These are phyloP conservation scores for Penicillium silybi DNA, from an alignment of 495 filamentous ascomycete genomes.

Conservation along the genomic window DNA sequence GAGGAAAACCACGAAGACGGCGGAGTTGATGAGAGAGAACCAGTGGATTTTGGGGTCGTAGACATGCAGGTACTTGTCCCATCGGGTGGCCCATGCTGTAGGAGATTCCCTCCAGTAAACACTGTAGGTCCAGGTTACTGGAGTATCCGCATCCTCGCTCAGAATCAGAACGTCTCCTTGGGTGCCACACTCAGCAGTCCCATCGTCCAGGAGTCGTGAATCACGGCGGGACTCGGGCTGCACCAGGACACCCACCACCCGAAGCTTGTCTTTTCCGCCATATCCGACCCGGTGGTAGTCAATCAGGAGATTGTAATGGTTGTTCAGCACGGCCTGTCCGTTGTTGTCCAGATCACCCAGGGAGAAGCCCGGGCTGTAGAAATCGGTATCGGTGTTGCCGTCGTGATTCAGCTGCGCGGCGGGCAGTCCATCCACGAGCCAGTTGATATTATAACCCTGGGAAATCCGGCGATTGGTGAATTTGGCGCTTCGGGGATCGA, in stretches of 20 bases:
- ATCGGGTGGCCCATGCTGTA: conserved; percentile 91
- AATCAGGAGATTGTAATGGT: conserved; percentile 91
- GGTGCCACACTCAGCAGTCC: conserved; percentile 59
- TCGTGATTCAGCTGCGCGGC: conserved; percentile 77
- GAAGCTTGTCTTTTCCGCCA: conserved; percentile 58
- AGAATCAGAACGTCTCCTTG: conserved; percentile 52
- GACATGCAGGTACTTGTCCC: conserved; percentile 97
- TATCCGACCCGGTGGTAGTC: conserved; percentile 76
- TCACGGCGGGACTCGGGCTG: conserved; percentile 69
- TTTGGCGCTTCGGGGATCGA: conserved; percentile 61
- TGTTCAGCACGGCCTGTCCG: conserved; percentile 65
- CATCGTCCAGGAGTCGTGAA: conserved; percentile 48
- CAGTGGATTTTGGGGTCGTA: conserved; percentile 96
- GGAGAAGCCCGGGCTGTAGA: conserved; percentile 85
- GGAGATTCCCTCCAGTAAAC: conserved; percentile 76
- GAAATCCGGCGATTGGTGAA: conserved; percentile 80
- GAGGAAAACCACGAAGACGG: conserved; percentile 88
- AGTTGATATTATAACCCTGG: conserved; percentile 86
- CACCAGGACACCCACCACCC: conserved; percentile 89
- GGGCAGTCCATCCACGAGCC: conserved; percentile 90
- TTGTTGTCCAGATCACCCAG: conserved; percentile 63
- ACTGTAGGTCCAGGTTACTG: conserved; percentile 84
- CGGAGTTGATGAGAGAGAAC: conserved; percentile 94
- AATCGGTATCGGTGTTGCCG: conserved; percentile 63
- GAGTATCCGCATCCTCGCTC: conserved; percentile 60